Evolutionary conservation across 768 basidiomycete species (phyloP).

Genomic region (Calocybe cyanea): DNA sequence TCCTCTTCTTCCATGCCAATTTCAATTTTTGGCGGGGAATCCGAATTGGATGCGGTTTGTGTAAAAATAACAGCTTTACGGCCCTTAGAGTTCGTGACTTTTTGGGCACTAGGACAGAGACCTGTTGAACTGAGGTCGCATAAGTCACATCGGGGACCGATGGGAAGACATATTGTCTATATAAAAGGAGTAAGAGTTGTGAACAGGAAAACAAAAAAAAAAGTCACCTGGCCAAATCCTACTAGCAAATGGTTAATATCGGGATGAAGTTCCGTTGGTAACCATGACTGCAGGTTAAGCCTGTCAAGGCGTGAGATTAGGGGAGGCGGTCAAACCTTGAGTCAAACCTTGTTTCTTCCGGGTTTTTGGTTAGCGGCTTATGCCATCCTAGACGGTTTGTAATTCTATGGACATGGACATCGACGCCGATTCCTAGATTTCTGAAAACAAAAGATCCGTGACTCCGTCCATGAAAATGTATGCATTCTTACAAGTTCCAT

Average conservation of each 20-base stretch:
- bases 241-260: slow-evolving; percentile 82
- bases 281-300: slow-evolving; percentile 79
- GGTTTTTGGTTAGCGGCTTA: slow-evolving; percentile 72
- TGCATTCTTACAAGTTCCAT: slow-evolving; percentile 65
- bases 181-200: neutral
- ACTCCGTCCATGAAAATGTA: neutral
- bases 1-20: slow-evolving; percentile 28
- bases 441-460: slow-evolving; percentile 31
- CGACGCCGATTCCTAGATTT: slow-evolving; percentile 90
- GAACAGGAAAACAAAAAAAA: neutral
- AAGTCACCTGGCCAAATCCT: slow-evolving; percentile 76
- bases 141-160: slow-evolving; percentile 58
- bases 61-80: slow-evolving; percentile 22
- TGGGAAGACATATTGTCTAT: slow-evolving; percentile 65
- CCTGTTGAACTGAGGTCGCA: slow-evolving; percentile 54
- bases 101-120: slow-evolving; percentile 64
- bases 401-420: slow-evolving; percentile 94
- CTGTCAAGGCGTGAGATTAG: slow-evolving; percentile 28
- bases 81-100: slow-evolving; percentile 14
- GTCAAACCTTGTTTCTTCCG: slow-evolving; percentile 80
- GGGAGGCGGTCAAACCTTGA: neutral
- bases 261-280: slow-evolving; percentile 65
- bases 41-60: slow-evolving; percentile 6
- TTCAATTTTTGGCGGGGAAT: slow-evolving; percentile 28
- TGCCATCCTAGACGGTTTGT: slow-evolving; percentile 95